A percentile compares a stretch with the other conserved stretches of the same genome.
phyloP scores from a whole-genome alignment of 306 rosid genomes.

The Quercus cerris region DNA sequence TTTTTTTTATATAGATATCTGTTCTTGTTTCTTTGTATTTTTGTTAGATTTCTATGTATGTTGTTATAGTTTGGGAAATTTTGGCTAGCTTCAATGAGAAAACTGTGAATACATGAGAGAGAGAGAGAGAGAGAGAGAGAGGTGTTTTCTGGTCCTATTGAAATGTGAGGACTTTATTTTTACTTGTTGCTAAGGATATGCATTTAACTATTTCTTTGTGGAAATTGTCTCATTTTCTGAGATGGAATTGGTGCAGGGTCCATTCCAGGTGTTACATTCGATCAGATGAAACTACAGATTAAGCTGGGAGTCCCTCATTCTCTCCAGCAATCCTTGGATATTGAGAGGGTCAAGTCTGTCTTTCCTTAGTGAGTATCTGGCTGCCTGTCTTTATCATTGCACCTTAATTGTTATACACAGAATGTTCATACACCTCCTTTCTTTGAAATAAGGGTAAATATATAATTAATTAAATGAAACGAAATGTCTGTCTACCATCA shows the following conservation, averaged over 20 bases:
- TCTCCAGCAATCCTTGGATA: conserved; percentile 72
- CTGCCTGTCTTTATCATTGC: not conserved
- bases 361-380: conserved; percentile 81
- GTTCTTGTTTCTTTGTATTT: not conserved
- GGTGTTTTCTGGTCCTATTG: not conserved
- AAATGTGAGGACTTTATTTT: not conserved
- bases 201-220: not conserved
- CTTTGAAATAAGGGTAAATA: not conserved
- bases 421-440: not conserved
- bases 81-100: not conserved
- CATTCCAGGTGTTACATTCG: conserved; percentile 86
- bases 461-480: not conserved
- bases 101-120: not conserved
- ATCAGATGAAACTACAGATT: conserved; percentile 85
- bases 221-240: conserved; percentile 19
- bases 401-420: not conserved
- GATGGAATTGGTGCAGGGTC: conserved; percentile 52
- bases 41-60: not conserved
- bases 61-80: not conserved
- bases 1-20: not conserved
- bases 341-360: conserved; percentile 81
- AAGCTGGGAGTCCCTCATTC: conserved; percentile 86
- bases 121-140: not conserved
- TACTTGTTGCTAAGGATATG: not conserved
- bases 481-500: not conserved